Evolutionary conservation across 2,329 filamentous ascomycete species (phyloP).

Genomic region (Arachnopeziza araneosa): DNA sequence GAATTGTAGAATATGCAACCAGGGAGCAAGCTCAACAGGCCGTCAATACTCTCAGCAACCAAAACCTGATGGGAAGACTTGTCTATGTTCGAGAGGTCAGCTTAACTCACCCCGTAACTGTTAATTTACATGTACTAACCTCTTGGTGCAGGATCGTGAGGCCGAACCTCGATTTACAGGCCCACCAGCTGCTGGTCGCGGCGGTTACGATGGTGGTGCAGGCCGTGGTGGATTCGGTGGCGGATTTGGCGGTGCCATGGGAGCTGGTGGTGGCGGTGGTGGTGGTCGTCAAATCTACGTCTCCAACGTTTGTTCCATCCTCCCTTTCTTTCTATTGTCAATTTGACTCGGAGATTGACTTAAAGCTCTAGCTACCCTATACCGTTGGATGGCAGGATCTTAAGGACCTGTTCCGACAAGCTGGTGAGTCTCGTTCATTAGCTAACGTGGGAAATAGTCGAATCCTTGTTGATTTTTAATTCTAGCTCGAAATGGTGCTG

Average conservation of each 20-base stretch:
- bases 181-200: conserved; percentile 57
- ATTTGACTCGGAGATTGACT: conserved; percentile 33
- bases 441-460: conserved; percentile 21
- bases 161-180: conserved; percentile 94
- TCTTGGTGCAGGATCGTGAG: conserved; percentile 72
- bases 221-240: conserved; percentile 47
- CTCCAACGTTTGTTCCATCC: conserved; percentile 80
- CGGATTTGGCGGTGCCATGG: conserved; percentile 38
- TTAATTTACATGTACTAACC: background rate
- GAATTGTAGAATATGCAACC: conserved; percentile 99
- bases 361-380: conserved; percentile 72
- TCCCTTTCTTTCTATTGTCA: conserved; percentile 17
- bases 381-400: conserved; percentile 98
- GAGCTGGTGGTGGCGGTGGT: conserved; percentile 54
- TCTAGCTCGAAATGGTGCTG: conserved; percentile 61
- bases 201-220: conserved; percentile 48
- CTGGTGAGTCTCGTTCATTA: conserved; percentile 59
- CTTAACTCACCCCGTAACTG: conserved; percentile 3
- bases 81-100: conserved; percentile 96
- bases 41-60: conserved; percentile 96
- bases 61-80: conserved; percentile 96
- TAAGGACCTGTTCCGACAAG: conserved; percentile 97
- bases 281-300: conserved; percentile 91
- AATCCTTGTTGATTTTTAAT: conserved; percentile 19
- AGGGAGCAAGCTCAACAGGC: conserved; percentile 98